Evolutionary conservation across 306 rosid genomes (phyloP), one percentile per base, ranked within the genome.

Genomic region (Dryas octopetala): DNA sequence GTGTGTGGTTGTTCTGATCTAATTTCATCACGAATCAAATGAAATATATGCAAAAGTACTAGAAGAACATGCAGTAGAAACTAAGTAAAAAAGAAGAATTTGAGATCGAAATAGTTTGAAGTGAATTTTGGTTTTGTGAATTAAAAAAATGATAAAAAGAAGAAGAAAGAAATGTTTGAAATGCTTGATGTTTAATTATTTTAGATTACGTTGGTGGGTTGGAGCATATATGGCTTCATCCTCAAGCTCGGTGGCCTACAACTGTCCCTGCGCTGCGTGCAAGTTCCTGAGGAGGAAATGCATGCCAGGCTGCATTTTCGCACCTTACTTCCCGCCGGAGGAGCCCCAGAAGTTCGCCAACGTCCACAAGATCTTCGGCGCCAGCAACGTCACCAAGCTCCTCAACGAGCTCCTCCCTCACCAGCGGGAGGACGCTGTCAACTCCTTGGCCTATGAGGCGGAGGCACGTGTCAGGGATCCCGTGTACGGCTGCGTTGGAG

Each of bases 401-500:
- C 99, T 95, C 2, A 95, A 95, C 66, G 99, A 95, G 19, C 93
- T 92, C 32, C 93, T 91, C 12, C 96, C 97, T 5, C 97, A 90
- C 78, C 99, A 95, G 78, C 85, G 99, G 6, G 99, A 95, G 55
- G 99, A 95, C 62, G 97, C 99, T 44, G 99, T 95, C 54, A 95
- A 95, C 76, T 95, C 99, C 8, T 91, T 95, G 0, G 96, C 99
- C 23, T 95, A 95, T 11, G 99, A 95, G 67, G 99, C 99, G 2
- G 99, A 95, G 85, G 99, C 99, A 0, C 86, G 99, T 0, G 93
- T 95, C 9, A 85, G 96, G 62, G 99, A 95, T 76, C 99, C 99
- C 0, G 97, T 95, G 23, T 95, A 95, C 53, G 99, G 99, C 28
- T 95, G 99, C 15, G 97, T 95, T 0, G 96, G 99, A 9, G 97